Evolutionary conservation across 768 basidiomycete genomes (phyloP).

Genomic region (Tylopilus rubrobrunneus): DNA sequence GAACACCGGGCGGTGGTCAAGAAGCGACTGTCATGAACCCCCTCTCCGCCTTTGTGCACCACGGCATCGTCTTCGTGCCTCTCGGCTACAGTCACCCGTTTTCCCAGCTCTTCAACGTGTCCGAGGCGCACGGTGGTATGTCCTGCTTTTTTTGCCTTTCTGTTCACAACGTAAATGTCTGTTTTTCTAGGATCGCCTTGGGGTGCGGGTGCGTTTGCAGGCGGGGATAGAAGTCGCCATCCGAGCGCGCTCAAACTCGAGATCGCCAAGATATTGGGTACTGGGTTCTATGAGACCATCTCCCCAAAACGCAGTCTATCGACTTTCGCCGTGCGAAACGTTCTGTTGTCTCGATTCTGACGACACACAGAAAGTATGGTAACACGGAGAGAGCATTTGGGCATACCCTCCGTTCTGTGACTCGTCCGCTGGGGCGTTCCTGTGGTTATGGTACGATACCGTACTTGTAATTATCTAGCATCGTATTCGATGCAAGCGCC

Average conservation of each 20-base stretch:
- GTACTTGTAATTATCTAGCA: not conserved
- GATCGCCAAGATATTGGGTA: constrained; percentile 51
- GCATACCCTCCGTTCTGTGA: not conserved
- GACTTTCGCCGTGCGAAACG: not conserved
- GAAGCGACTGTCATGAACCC: constrained; percentile 50
- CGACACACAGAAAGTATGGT: not conserved
- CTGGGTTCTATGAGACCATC: constrained; percentile 46
- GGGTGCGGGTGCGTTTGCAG: constrained; percentile 68
- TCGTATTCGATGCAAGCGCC: not conserved
- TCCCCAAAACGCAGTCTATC: not conserved
- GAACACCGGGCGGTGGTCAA: constrained; percentile 72
- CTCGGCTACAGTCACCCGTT: constrained; percentile 58
- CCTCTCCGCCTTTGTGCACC: constrained; percentile 63
- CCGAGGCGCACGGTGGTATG: constrained; percentile 56
- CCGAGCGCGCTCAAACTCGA: constrained; percentile 50
- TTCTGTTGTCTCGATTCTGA: not conserved
- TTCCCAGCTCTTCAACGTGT: constrained; percentile 38
- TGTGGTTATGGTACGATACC: not conserved
- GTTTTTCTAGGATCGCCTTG: constrained; percentile 59
- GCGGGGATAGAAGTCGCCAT: constrained; percentile 42
- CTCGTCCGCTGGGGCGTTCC: not conserved
- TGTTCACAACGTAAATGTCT: not conserved
- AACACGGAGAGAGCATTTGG: not conserved
- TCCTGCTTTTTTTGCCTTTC: constrained; percentile 1
- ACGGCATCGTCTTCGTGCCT: constrained; percentile 70